These are phyloP conservation scores for Phytophthora brassicae DNA, from an alignment of 352 stramenopile species.

Conservation along the genomic window DNA sequence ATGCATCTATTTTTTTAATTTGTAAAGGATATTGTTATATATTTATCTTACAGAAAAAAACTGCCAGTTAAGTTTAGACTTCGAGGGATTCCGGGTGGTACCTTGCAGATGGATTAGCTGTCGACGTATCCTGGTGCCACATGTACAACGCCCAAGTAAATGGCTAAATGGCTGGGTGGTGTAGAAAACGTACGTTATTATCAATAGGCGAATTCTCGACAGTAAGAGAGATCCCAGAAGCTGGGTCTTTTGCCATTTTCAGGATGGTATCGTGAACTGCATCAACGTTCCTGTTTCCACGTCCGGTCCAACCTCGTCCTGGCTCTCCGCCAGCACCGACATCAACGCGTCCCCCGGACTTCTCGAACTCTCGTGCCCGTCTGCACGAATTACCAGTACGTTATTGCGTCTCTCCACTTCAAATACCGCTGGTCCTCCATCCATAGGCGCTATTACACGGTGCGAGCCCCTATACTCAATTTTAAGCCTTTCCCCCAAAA, in stretches of 20 bases:
- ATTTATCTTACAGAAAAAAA: too few relatives aligned
- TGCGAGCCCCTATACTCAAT: neutral
- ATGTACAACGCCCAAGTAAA: too few relatives aligned
- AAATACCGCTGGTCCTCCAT: neutral
- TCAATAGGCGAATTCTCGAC: too few relatives aligned
- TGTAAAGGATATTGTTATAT: too few relatives aligned
- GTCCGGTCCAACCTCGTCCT: neutral
- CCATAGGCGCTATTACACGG: neutral
- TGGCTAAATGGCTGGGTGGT: too few relatives aligned
- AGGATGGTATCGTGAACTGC: neutral
- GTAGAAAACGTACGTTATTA: too few relatives aligned
- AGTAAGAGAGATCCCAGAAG: neutral
- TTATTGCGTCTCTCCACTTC: slow-evolving; percentile 12
- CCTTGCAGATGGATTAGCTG: too few relatives aligned
- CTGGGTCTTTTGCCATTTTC: neutral
- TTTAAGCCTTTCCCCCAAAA: neutral
- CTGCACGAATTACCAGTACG: slow-evolving; percentile 5
- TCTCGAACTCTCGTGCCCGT: neutral
- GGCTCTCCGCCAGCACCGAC: slow-evolving; percentile 5
- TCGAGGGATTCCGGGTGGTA: too few relatives aligned
- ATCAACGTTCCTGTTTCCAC: neutral
- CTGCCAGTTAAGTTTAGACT: too few relatives aligned
- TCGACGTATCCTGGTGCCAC: too few relatives aligned
- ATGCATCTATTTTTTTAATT: too few relatives aligned
- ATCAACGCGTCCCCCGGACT: slow-evolving; percentile 9